A percentile compares a stretch with the other conserved stretches of the same genome.
Conservation (phyloP, 192 early-diverging fungal genomes). For the Mortierella hygrophila region DNA sequence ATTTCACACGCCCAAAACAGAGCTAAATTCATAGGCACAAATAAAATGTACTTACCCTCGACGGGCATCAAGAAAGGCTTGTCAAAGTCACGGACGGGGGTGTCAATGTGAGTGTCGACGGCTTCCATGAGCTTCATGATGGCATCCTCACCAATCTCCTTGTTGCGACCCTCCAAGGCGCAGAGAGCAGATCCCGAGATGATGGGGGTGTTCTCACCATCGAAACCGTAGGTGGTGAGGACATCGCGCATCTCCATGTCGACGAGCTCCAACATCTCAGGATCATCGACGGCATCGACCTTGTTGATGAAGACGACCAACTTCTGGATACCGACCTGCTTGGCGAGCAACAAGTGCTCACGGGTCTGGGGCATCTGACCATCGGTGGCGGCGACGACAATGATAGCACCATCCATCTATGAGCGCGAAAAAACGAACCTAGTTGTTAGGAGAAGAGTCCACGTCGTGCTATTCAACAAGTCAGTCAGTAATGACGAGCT, state of each 20-base stretch:
- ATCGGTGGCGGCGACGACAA: conserved; percentile 98
- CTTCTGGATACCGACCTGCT: conserved; percentile 93
- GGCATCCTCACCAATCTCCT: conserved; percentile 91
- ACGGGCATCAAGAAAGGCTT: conserved; percentile 99
- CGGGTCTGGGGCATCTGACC: conserved; percentile 99
- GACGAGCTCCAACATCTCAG: conserved; percentile 98
- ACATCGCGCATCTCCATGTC: conserved; percentile 99
- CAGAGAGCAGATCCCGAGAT: conserved; percentile 95
- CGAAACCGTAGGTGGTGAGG: conserved; percentile 89
- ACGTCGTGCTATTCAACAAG: background rate
- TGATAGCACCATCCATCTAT: conserved; percentile 97
- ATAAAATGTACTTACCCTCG: conserved; percentile 68
- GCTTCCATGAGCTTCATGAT: conserved; percentile 94
- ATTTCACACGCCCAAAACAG: background rate
- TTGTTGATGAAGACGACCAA: conserved; percentile 99
- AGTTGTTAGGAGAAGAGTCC: background rate
- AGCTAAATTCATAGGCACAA: background rate
- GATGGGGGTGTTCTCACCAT: conserved; percentile 92
- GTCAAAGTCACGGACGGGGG: conserved; percentile 92
- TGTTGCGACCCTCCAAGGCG: conserved; percentile 92
- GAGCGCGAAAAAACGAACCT: background rate
- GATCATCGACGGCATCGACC: conserved; percentile 96
- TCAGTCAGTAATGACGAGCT: background rate
- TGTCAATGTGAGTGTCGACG: conserved; percentile 93
- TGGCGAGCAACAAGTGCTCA: conserved; percentile 96